A percentile compares a stretch with the other conserved stretches of the same genome.
phyloP scores from a whole-genome alignment of 75 land plant genomes.

The Cryptomeria japonica region DNA sequence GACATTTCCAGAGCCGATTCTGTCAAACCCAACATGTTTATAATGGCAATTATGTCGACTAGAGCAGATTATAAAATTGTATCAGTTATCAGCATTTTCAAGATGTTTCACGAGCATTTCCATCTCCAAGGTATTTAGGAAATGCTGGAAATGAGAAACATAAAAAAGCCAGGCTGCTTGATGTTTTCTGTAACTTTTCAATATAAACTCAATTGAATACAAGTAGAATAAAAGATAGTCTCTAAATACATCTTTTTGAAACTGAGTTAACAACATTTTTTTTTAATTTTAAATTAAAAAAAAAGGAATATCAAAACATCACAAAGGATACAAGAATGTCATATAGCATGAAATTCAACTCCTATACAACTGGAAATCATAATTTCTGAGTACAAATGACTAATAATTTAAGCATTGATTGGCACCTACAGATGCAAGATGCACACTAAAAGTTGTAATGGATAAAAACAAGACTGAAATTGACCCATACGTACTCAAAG shows the following conservation, averaged over 20 bases:
- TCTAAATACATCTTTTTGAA: not conserved
- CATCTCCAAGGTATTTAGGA: not conserved
- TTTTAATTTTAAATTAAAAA: not conserved
- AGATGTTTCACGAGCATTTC: not conserved
- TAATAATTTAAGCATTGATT: not conserved
- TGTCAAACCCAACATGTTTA: not conserved
- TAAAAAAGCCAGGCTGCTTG: not conserved
- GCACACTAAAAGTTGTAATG: not conserved
- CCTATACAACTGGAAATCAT: not conserved
- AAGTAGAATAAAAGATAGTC: constrained; percentile 1
- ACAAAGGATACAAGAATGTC: too few species aligned
- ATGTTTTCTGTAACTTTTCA: not conserved
- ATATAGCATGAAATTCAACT: too few species aligned
- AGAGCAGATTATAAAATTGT: too few species aligned
- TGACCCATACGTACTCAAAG: constrained; percentile 64
- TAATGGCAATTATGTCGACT: too few species aligned
- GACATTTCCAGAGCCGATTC: too few species aligned
- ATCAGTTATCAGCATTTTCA: not conserved
- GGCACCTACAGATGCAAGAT: not conserved
- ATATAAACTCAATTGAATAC: not conserved
- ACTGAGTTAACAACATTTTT: not conserved
- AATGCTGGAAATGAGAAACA: not conserved
- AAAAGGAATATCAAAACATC: too few species aligned
- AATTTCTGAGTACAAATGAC: not conserved
- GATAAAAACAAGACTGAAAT: not conserved